A percentile compares a stretch with the other conserved stretches of the same genome.
Evolutionary conservation across 2,329 filamentous ascomycete species (phyloP).

Genomic region (Fusarium buharicum): DNA sequence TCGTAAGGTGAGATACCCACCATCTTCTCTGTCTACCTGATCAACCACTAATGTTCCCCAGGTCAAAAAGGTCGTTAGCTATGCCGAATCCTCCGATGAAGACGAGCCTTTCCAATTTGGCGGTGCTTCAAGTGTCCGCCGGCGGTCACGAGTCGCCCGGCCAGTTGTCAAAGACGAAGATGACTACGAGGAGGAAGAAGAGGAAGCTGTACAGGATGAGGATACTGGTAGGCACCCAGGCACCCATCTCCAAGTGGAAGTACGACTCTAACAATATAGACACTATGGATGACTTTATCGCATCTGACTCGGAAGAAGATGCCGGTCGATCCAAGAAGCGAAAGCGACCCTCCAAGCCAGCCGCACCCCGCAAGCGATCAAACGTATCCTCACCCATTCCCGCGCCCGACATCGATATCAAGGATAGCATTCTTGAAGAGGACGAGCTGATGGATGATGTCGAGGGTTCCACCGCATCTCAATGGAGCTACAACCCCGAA

Average conservation of each 20-base stretch:
- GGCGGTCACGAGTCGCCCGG: slow-evolving; percentile 59
- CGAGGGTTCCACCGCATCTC: slow-evolving; percentile 76
- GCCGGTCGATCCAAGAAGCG: slow-evolving; percentile 72
- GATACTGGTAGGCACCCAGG: slow-evolving; percentile 64
- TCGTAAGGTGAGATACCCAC: slow-evolving; percentile 70
- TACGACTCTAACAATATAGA: slow-evolving; percentile 49
- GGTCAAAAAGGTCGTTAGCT: slow-evolving; percentile 73
- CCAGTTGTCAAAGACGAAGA: slow-evolving; percentile 72
- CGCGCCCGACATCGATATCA: slow-evolving; percentile 34
- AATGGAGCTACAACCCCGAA: slow-evolving; percentile 77
- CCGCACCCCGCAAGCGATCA: slow-evolving; percentile 70
- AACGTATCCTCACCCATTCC: slow-evolving; percentile 58
- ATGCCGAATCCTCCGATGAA: slow-evolving; percentile 86
- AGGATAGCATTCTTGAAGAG: slow-evolving; percentile 61
- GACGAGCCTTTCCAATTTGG: slow-evolving; percentile 73
- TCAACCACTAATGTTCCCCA: slow-evolving; percentile 40
- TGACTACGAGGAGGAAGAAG: slow-evolving; percentile 79
- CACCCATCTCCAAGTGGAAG: background rate
- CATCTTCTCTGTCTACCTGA: too few species aligned
- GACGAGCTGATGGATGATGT: slow-evolving; percentile 66
- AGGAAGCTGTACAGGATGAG: slow-evolving; percentile 68
- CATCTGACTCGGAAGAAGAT: slow-evolving; percentile 79
- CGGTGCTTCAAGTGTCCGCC: slow-evolving; percentile 53
- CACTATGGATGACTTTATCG: slow-evolving; percentile 89
- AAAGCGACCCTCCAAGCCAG: slow-evolving; percentile 71